These are phyloP conservation scores for Dittrichia graveolens DNA, from an alignment of 129 eudicot species.

Conservation along the genomic window DNA sequence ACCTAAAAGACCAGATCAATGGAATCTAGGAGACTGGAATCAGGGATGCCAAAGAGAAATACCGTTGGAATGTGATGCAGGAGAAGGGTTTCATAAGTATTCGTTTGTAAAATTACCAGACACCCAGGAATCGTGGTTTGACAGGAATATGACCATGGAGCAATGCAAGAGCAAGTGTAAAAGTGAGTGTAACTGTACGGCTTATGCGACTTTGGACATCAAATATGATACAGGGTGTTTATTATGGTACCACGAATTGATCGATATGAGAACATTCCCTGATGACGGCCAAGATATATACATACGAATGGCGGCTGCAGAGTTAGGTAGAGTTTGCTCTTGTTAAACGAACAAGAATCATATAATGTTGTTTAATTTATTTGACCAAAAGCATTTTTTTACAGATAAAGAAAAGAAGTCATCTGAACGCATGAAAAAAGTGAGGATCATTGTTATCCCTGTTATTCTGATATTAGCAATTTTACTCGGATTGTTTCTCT, in stretches of 20 bases:
- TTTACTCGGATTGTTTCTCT: conserved; percentile 4
- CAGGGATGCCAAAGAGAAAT: conserved; percentile 43
- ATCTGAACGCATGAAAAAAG: conserved; percentile 9
- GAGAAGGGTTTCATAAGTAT: conserved; percentile 42
- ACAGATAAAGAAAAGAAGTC: conserved; percentile 18
- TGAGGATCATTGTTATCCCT: conserved; percentile 15
- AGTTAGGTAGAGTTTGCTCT: conserved; percentile 11
- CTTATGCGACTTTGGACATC: conserved; percentile 31
- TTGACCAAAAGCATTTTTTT: background rate
- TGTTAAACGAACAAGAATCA: too few relatives aligned
- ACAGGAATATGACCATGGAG: conserved; percentile 18
- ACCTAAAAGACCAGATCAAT: conserved; percentile 33
- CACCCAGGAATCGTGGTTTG: conserved; percentile 15
- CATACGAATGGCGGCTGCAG: conserved; percentile 40
- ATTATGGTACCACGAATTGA: conserved; percentile 44
- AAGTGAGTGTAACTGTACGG: conserved; percentile 45
- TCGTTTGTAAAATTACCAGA: conserved; percentile 46
- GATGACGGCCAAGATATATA: conserved; percentile 41
- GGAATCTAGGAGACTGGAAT: conserved; percentile 48
- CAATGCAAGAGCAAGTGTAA: conserved; percentile 40
- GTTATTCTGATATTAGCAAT: background rate
- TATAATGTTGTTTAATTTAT: too few relatives aligned
- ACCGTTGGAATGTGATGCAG: conserved; percentile 30
- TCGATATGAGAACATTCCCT: conserved; percentile 36
- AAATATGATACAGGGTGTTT: conserved; percentile 44